A percentile compares a stretch with the other conserved stretches of the same genome.
These are phyloP conservation scores for Ophiocordyceps camponoti-rufipedis DNA, from an alignment of 2,329 filamentous ascomycete species.

Conservation along the genomic window DNA sequence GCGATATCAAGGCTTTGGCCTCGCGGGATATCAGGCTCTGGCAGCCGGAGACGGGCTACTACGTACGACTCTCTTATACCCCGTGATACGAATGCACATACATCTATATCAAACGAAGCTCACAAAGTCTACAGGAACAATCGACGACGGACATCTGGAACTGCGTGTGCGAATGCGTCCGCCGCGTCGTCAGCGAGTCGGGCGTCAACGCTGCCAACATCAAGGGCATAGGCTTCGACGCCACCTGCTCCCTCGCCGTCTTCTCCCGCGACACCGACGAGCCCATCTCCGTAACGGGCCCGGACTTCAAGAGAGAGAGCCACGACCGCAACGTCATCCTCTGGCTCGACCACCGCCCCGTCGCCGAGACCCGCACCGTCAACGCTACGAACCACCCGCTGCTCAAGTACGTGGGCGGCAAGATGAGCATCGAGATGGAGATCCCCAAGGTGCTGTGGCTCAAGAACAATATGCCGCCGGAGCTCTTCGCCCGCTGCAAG, in stretches of 20 bases:
- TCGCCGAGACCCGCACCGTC: slow-evolving; percentile 81
- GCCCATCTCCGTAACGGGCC: slow-evolving; percentile 77
- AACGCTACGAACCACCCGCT: slow-evolving; percentile 86
- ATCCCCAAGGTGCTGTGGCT: slow-evolving; percentile 97
- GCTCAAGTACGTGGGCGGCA: slow-evolving; percentile 87
- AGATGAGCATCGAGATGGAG: slow-evolving; percentile 99
- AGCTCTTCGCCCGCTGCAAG: slow-evolving; percentile 82
- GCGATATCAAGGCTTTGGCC: slow-evolving; percentile 66
- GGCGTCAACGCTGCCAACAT: slow-evolving; percentile 59
- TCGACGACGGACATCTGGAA: slow-evolving; percentile 94
- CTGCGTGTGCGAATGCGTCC: slow-evolving; percentile 79
- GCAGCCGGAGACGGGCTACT: slow-evolving; percentile 60
- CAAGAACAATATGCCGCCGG: slow-evolving; percentile 92
- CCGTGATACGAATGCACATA: too few relatives aligned
- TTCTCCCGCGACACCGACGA: slow-evolving; percentile 81
- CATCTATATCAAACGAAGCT: too few relatives aligned
- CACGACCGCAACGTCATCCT: slow-evolving; percentile 90
- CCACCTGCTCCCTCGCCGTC: slow-evolving; percentile 91
- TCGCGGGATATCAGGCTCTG: slow-evolving; percentile 63
- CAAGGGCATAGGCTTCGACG: slow-evolving; percentile 89
- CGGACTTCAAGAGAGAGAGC: slow-evolving; percentile 55
- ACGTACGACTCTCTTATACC: slow-evolving; percentile 26
- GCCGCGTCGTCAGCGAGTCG: slow-evolving; percentile 64
- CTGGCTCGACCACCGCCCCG: slow-evolving; percentile 90
- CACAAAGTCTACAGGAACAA: slow-evolving; percentile 49